A percentile compares a stretch with the other conserved stretches of the same genome.
Evolutionary conservation across 495 filamentous ascomycete species (phyloP).

Genomic region (Penicillium riverlandense): DNA sequence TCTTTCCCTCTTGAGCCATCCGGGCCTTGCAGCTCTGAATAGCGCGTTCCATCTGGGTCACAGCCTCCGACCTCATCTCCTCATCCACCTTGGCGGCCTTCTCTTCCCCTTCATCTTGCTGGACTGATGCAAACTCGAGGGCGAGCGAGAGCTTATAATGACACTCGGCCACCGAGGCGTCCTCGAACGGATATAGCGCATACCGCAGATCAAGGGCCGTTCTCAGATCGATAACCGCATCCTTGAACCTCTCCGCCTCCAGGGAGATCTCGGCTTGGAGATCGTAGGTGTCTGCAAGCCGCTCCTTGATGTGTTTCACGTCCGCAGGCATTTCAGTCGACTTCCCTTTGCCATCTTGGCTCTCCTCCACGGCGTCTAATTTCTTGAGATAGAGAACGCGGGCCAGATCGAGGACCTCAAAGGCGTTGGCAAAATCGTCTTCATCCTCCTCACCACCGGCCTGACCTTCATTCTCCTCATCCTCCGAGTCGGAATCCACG

Average conservation of each 20-base stretch:
- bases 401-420: slow-evolving; percentile 85
- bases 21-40: slow-evolving; percentile 72
- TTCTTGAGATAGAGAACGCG: slow-evolving; percentile 68
- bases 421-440: slow-evolving; percentile 85
- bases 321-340: slow-evolving; percentile 41
- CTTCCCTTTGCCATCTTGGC: slow-evolving; percentile 39
- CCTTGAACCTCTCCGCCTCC: slow-evolving; percentile 82
- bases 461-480: slow-evolving; percentile 40
- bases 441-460: slow-evolving; percentile 64
- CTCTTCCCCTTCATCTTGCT: slow-evolving; percentile 42
- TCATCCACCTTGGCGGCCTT: slow-evolving; percentile 48
- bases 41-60: slow-evolving; percentile 68
- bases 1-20: slow-evolving; percentile 66
- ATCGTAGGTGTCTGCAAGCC: slow-evolving; percentile 84
- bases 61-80: slow-evolving; percentile 66
- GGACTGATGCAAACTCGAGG: slow-evolving; percentile 85
- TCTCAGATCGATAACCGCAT: slow-evolving; percentile 73
- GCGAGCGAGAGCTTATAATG: slow-evolving; percentile 95
- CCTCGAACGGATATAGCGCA: slow-evolving; percentile 67
- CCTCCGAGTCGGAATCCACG: slow-evolving; percentile 68
- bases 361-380: slow-evolving; percentile 45
- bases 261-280: slow-evolving; percentile 89
- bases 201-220: slow-evolving; percentile 69
- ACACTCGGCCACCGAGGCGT: slow-evolving; percentile 80
- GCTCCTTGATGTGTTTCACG: slow-evolving; percentile 63